A percentile compares a stretch with the other conserved stretches of the same genome.
These are phyloP conservation scores for Paraphysoderma sedebokerense DNA, from an alignment of 371 early-diverging fungal genomes.

Conservation along the genomic window DNA sequence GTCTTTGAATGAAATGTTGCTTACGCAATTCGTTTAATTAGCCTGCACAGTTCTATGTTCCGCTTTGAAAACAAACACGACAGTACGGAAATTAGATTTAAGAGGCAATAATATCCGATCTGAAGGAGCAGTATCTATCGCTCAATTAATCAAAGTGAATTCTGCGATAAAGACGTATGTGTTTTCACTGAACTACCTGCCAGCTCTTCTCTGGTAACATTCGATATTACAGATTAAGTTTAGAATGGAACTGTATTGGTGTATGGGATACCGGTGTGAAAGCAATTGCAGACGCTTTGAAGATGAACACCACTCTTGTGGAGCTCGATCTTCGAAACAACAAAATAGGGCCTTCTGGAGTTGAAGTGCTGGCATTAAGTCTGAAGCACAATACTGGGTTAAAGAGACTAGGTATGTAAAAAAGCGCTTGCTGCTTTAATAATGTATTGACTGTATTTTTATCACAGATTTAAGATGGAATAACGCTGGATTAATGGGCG, in stretches of 20 bases:
- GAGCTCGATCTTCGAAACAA: constrained; percentile 31
- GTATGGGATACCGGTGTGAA: constrained; percentile 27
- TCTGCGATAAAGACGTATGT: constrained; percentile 10
- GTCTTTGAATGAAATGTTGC: too few species aligned
- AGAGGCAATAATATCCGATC: constrained; percentile 24
- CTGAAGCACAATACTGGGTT: constrained; percentile 20
- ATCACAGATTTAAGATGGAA: constrained; percentile 27
- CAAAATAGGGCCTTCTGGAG: constrained; percentile 22
- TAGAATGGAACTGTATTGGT: constrained; percentile 38
- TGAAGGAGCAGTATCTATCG: constrained; percentile 28
- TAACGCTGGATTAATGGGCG: constrained; percentile 23
- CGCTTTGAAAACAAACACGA: constrained; percentile 19
- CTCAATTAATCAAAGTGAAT: constrained; percentile 25
- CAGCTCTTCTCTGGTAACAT: neutral
- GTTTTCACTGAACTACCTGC: neutral
- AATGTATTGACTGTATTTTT: neutral
- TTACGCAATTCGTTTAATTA: too few species aligned
- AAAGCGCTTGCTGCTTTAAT: too few species aligned
- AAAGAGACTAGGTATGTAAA: too few species aligned
- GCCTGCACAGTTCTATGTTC: constrained; percentile 12
- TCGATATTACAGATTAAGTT: constrained; percentile 10
- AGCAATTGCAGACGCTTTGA: constrained; percentile 22
- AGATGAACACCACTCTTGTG: constrained; percentile 18
- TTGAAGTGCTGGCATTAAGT: constrained; percentile 12
- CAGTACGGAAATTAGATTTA: constrained; percentile 15